Conservation (phyloP, 2,329 filamentous ascomycete genomes). For the Pseudohalonectria lignicola region DNA sequence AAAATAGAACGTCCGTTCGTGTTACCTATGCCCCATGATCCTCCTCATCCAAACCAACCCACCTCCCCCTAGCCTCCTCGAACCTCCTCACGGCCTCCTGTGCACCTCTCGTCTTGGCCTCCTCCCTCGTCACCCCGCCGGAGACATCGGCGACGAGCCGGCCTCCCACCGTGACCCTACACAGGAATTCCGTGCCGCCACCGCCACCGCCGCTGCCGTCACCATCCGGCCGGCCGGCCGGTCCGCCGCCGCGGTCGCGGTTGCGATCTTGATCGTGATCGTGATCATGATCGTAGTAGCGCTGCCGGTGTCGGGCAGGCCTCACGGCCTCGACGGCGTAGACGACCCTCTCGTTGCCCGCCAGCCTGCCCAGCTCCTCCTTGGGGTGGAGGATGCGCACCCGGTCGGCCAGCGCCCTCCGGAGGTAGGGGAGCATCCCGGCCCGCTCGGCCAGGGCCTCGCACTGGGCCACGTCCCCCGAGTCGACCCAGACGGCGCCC, state of each 20-base stretch:
- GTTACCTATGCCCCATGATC: not conserved
- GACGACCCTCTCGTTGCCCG: conserved; percentile 35
- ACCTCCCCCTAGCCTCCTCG: not conserved
- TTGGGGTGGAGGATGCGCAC: conserved; percentile 56
- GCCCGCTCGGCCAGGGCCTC: conserved; percentile 46
- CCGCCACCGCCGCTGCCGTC: not conserved
- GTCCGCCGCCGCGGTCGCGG: too few relatives aligned
- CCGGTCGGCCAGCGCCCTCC: conserved; percentile 44
- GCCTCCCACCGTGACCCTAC: conserved; percentile 37
- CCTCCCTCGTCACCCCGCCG: conserved; percentile 34
- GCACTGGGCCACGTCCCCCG: conserved; percentile 49
- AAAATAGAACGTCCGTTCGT: not conserved
- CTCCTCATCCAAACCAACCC: not conserved
- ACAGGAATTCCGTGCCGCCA: conserved; percentile 20
- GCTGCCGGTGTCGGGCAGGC: too few relatives aligned
- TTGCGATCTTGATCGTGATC: not conserved
- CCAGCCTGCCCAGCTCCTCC: conserved; percentile 53
- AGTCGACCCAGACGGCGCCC: conserved; percentile 78
- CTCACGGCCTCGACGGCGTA: conserved; percentile 33
- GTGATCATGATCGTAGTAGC: too few relatives aligned
- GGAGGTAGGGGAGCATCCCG: conserved; percentile 54
- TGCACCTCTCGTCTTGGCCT: conserved; percentile 46
- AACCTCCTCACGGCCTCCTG: conserved; percentile 30
- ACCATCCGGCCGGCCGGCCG: not conserved
- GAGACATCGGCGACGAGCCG: conserved; percentile 30